Conservation (phyloP, 2,329 filamentous ascomycete species). For the Cladosporium cucumerinum region DNA sequence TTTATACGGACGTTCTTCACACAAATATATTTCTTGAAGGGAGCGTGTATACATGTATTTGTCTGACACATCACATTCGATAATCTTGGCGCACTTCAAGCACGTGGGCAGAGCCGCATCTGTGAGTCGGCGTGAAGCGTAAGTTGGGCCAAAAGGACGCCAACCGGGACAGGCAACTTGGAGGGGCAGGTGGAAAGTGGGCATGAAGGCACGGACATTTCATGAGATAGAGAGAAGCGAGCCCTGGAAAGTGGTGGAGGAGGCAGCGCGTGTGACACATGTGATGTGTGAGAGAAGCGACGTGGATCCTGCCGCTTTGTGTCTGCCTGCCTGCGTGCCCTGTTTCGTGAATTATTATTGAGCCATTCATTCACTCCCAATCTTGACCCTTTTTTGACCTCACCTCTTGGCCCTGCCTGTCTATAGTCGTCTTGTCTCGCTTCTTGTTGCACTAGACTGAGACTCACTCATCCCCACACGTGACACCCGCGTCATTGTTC, state of each 20-base stretch:
- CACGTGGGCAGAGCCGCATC: constrained; percentile 12
- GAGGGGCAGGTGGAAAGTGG: background rate
- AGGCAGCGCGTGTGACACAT: constrained; percentile 8
- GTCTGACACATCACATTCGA: background rate
- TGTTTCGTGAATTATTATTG: background rate
- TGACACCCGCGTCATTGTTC: background rate
- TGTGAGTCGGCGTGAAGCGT: background rate
- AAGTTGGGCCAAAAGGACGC: background rate
- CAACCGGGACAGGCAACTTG: background rate
- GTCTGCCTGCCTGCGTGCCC: background rate
- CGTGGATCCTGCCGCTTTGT: constrained; percentile 2
- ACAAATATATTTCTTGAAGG: background rate
- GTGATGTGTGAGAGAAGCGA: background rate
- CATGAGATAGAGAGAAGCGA: background rate
- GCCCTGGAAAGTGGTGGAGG: background rate
- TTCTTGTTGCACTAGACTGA: background rate
- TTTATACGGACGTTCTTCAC: background rate
- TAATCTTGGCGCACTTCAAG: background rate
- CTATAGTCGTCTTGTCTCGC: background rate
- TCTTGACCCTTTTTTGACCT: background rate
- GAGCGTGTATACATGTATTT: background rate
- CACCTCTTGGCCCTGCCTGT: constrained; percentile 1
- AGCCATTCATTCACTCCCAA: background rate
- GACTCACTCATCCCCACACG: background rate
- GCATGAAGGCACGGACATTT: constrained; percentile 1